A percentile compares a stretch with the other conserved stretches of the same genome.
phyloP scores from a whole-genome alignment of 2,329 filamentous ascomycete species.

The Claviceps spartinae region DNA sequence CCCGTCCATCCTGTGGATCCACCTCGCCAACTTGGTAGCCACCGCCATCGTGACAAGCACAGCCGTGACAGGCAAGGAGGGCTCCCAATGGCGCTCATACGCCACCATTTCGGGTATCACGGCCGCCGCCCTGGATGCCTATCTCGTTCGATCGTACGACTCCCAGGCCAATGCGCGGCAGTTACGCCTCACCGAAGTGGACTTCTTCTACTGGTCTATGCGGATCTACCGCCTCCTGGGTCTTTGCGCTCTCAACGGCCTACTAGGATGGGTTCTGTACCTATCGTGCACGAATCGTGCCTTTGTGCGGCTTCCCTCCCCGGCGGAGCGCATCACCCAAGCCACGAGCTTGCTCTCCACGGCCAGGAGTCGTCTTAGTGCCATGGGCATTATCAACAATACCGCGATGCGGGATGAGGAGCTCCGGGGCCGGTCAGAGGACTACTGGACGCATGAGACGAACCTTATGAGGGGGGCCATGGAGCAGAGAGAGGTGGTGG shows the following conservation, averaged over 20 bases:
- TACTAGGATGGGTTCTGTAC: slow-evolving; percentile 55
- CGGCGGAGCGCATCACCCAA: slow-evolving; percentile 53
- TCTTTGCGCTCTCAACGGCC: slow-evolving; percentile 51
- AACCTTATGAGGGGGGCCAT: slow-evolving; percentile 59
- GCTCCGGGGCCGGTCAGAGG: slow-evolving; percentile 50
- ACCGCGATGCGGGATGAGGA: slow-evolving; percentile 60
- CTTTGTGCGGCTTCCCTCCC: slow-evolving; percentile 47
- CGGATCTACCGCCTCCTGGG: slow-evolving; percentile 47
- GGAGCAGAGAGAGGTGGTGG: slow-evolving; percentile 64
- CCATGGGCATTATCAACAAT: slow-evolving; percentile 66
- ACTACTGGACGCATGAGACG: slow-evolving; percentile 73
- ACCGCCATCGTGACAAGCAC: slow-evolving; percentile 63
- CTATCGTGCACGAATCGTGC: slow-evolving; percentile 68
- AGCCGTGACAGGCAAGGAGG: slow-evolving; percentile 48
- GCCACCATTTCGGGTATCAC: slow-evolving; percentile 50
- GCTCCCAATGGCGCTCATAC: slow-evolving; percentile 52
- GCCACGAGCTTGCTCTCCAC: slow-evolving; percentile 42
- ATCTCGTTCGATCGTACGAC: slow-evolving; percentile 50
- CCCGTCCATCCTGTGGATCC: slow-evolving; percentile 59
- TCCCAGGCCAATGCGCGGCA: slow-evolving; percentile 50
- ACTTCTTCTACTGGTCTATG: slow-evolving; percentile 59
- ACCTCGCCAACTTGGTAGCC: slow-evolving; percentile 62
- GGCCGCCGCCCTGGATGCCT: slow-evolving; percentile 52
- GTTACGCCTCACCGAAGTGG: slow-evolving; percentile 47
- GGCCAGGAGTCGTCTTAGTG: slow-evolving; percentile 54